Evolutionary conservation across 2,329 filamentous ascomycete species (phyloP), one percentile per base, ranked within the genome.

Genomic region (Fusarium anthophilum): DNA sequence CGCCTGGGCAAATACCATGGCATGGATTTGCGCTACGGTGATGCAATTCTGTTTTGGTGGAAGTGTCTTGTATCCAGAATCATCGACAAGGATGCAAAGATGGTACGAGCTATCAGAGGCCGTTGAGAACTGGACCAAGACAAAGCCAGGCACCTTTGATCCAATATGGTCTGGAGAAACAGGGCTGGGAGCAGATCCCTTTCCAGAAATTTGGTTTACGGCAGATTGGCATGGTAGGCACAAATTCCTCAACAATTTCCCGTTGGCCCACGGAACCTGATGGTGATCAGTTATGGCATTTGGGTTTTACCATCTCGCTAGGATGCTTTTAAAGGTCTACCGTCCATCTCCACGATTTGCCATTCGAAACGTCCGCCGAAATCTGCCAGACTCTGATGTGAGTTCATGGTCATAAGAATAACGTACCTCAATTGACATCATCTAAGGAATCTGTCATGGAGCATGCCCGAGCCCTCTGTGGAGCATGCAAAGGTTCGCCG

Each of bases 1-100:
- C 24, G 69, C 69, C 13, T 74, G 72, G 72, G 72, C 72, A 58
- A 74, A 74, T 32, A 73, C 54, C 45, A 74, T 74, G 56, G 63
- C 66, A 22, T 74, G 72, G 69, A 72, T 74, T 45, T 73, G 72
- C 39, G 72, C 72, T 45, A 72, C 66, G 5, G 70, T 74, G 10
- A 54, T 74, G 17, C 45, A 70, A 26, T 74, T 70, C 47, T 70
- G 72, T 28, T 74, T 73, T 44, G 20, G 56, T 11, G 56, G 39
- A 24, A 47, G 17, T 18, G 12, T 13, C 12, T 26, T 54, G 47
- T 65, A 62, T n/a, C 20, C 26, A 4, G 63, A 65, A 32, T 50
- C 63, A 24, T 43, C 54, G 5, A 22, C n/a, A 20, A 65, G 63
- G 32, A 45, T 41, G 13, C 47, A 62, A 41, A 62, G 38, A 15